A percentile compares a stretch with the other conserved stretches of the same genome.
These are phyloP conservation scores for Colletotrichum caudatum DNA, from an alignment of 2,329 filamentous ascomycete species.

Conservation along the genomic window DNA sequence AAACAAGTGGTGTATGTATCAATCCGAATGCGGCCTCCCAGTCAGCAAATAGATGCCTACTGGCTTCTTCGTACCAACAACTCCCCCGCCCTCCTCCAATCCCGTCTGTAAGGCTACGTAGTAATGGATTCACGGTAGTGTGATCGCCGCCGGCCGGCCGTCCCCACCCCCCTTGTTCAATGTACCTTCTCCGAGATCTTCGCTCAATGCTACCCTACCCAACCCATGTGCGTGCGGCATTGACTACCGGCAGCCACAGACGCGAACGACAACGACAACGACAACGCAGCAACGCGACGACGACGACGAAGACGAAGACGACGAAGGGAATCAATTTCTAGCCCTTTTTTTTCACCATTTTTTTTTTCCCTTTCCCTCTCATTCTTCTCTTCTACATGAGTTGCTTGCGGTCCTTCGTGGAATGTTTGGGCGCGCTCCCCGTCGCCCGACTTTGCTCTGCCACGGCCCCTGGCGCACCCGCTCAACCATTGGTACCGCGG, in stretches of 20 bases:
- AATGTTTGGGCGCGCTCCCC: background rate
- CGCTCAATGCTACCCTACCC: constrained; percentile 3
- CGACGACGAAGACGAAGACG: background rate
- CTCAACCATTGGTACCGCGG: too few relatives aligned
- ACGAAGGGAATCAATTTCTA: background rate
- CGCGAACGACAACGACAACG: background rate
- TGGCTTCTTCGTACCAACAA: background rate
- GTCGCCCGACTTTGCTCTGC: background rate
- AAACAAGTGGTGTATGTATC: too few relatives aligned
- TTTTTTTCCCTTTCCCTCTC: too few relatives aligned
- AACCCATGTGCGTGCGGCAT: constrained; percentile 12
- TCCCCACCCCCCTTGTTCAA: background rate
- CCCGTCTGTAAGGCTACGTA: too few relatives aligned
- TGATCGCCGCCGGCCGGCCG: background rate
- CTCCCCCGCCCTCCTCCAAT: background rate
- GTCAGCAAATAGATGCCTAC: background rate
- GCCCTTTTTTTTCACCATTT: too few relatives aligned
- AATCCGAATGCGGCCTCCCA: background rate
- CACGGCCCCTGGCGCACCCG: background rate
- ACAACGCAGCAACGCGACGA: too few relatives aligned
- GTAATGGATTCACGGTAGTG: background rate
- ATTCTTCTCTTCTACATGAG: background rate
- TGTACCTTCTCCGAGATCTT: constrained; percentile 1
- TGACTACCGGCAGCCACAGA: background rate
- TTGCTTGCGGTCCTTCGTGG: too few relatives aligned